Conservation (phyloP, 805 yeast species). For the Hanseniaspora guilliermondii region DNA sequence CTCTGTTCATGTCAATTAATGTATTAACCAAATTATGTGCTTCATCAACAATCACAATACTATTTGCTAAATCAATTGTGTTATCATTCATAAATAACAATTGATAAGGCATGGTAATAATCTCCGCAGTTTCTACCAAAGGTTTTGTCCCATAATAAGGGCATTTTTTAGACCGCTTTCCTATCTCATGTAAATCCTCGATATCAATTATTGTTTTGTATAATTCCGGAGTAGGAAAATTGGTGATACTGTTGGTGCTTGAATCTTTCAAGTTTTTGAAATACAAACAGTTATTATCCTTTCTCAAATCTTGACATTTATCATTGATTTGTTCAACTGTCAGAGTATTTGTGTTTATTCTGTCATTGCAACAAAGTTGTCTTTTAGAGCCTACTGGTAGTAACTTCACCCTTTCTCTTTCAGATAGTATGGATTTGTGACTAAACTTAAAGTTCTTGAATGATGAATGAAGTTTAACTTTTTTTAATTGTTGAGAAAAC, state of each 20-base stretch:
- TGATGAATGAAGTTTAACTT: slow-evolving; percentile 55
- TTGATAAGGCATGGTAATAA: slow-evolving; percentile 78
- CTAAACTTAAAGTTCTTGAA: slow-evolving; percentile 24
- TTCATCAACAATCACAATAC: slow-evolving; percentile 76
- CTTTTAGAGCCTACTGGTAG: slow-evolving; percentile 71
- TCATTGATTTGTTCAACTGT: slow-evolving; percentile 57
- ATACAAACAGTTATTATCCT: slow-evolving; percentile 27
- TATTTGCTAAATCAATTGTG: slow-evolving; percentile 44
- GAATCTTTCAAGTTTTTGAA: slow-evolving; percentile 20
- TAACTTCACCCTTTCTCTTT: slow-evolving; percentile 47
- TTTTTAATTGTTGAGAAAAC: slow-evolving; percentile 55
- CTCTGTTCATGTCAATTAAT: slow-evolving; percentile 55
- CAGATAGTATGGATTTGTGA: slow-evolving; percentile 14
- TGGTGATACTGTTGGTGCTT: slow-evolving; percentile 24
- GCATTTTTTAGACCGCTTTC: slow-evolving; percentile 46
- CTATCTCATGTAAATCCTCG: slow-evolving; percentile 59
- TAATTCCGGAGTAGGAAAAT: slow-evolving; percentile 31
- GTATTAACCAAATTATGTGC: slow-evolving; percentile 83
- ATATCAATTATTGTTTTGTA: slow-evolving; percentile 56
- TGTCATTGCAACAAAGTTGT: slow-evolving; percentile 68
- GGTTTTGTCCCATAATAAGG: slow-evolving; percentile 70
- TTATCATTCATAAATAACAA: slow-evolving; percentile 48
- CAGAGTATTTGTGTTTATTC: slow-evolving; percentile 35
- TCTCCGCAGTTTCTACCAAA: slow-evolving; percentile 46
- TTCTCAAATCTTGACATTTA: slow-evolving; percentile 57